These are phyloP conservation scores for Verticillium alfalfae DNA, from an alignment of 2,329 filamentous ascomycete species.

Conservation along the genomic window DNA sequence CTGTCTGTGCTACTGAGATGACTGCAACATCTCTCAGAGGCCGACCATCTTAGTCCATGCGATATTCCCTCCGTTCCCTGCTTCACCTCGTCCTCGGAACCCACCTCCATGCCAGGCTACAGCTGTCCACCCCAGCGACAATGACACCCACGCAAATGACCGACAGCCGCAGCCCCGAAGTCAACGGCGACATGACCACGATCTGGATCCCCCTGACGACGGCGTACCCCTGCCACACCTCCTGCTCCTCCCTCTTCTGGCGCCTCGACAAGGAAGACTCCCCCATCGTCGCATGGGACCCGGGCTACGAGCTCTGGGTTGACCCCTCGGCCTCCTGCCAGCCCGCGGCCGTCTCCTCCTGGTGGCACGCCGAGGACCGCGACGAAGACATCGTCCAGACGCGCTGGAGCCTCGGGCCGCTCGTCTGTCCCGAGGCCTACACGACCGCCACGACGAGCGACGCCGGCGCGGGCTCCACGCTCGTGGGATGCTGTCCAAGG, in stretches of 20 bases:
- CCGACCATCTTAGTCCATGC: background rate
- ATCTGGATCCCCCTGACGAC: background rate
- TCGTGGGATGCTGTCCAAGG: background rate
- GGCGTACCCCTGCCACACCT: background rate
- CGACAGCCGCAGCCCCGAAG: background rate
- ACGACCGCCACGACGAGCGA: background rate
- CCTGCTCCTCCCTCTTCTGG: background rate
- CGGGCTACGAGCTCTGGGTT: background rate
- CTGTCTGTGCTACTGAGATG: background rate
- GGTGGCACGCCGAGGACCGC: background rate
- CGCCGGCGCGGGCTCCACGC: background rate
- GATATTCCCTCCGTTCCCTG: background rate
- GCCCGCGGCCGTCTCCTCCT: background rate
- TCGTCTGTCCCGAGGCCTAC: background rate
- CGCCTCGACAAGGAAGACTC: background rate
- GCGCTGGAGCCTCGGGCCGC: background rate
- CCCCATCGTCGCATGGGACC: background rate
- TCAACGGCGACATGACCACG: background rate
- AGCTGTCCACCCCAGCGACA: background rate
- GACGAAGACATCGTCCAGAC: background rate
- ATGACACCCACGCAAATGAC: background rate
- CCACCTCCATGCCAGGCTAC: background rate
- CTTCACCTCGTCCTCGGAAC: background rate
- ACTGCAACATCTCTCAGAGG: background rate
- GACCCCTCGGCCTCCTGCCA: background rate